Base-by-base conservation (phyloP, 805 yeast species). In the Blastobotrys parvus region DNA sequence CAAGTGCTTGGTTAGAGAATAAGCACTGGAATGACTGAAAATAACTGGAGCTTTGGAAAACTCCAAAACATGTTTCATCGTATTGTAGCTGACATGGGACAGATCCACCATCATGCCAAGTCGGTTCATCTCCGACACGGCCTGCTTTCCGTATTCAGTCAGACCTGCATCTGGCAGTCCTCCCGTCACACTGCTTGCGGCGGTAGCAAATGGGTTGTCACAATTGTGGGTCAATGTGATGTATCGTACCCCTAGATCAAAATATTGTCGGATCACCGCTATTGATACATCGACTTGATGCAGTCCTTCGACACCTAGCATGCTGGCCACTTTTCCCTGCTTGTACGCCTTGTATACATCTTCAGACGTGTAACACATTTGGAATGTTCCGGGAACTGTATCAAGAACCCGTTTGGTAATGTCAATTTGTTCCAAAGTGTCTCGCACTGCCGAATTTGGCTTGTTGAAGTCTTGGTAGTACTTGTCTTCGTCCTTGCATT, bases 191-290 rank as follows among this genome's bases (percentile, higher is more conserved):
- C 74, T 64, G 3, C 72, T 63, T 5, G 78, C 77, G 10, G 78
- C 75, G 11, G 77, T 72, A 2, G 78, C 78, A 57, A 72, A 74
- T 3, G 78, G 77, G 47, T 74, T 74, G 48, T 74, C 77, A 57
- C 78, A 72, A 51, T 74, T 74, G 45, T 74, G 78, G 0, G 78
- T 74, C 41, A 74, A 53, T 0, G 79, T 74, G 34, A 72, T 68
- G 52, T 74, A 74, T 29, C 78, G 51, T n/a, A 74, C 75, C 11
- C 79, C 79, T 25, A 74, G 48, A 4, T 69, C 74, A 48, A 55
- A 68, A 51, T 69, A 74, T 50, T 65, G 70, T 50, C 80, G 62
- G 22, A 74, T 57, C 15, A 71, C 74, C 13, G 68, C 77, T 13
- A 74, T 50, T 1, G 78, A 71, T 2, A 67, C 50, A 49, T 72